A percentile compares a stretch with the other conserved stretches of the same genome.
Evolutionary conservation across 805 yeast species (phyloP).

Genomic region (Brettanomyces nanus): DNA sequence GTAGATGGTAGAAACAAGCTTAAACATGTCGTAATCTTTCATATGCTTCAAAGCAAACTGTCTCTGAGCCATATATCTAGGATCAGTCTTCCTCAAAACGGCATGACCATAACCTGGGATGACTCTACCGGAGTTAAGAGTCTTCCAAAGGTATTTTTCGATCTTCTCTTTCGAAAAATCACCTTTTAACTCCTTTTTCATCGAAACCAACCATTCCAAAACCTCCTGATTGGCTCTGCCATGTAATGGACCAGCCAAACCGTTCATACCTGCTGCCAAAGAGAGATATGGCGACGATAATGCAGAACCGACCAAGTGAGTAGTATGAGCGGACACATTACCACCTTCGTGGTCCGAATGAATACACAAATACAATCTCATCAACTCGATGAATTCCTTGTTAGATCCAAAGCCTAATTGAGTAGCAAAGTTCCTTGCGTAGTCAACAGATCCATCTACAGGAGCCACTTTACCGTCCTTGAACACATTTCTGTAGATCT

Average conservation of each 20-base stretch:
- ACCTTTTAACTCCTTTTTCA: constrained; percentile 61
- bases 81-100: constrained; percentile 81
- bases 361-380: constrained; percentile 74
- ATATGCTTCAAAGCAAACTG: constrained; percentile 68
- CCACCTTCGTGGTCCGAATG: constrained; percentile 92
- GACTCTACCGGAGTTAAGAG: constrained; percentile 74
- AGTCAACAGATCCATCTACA: constrained; percentile 49
- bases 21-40: constrained; percentile 75
- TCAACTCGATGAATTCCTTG: constrained; percentile 66
- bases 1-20: constrained; percentile 67
- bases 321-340: constrained; percentile 80
- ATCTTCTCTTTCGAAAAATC: constrained; percentile 60
- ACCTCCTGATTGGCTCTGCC: constrained; percentile 89
- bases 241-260: constrained; percentile 82
- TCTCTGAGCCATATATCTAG: constrained; percentile 80
- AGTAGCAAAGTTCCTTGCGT: constrained; percentile 55
- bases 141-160: constrained; percentile 71
- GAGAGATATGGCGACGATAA: constrained; percentile 72
- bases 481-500: constrained; percentile 78
- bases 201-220: constrained; percentile 67
- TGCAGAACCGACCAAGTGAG: constrained; percentile 81
- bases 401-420: constrained; percentile 52
- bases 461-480: constrained; percentile 64
- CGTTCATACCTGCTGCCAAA: constrained; percentile 74
- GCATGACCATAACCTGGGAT: constrained; percentile 90